These are phyloP conservation scores for Halophytophthora polymorphica DNA, from an alignment of 352 stramenopile species.

Conservation along the genomic window DNA sequence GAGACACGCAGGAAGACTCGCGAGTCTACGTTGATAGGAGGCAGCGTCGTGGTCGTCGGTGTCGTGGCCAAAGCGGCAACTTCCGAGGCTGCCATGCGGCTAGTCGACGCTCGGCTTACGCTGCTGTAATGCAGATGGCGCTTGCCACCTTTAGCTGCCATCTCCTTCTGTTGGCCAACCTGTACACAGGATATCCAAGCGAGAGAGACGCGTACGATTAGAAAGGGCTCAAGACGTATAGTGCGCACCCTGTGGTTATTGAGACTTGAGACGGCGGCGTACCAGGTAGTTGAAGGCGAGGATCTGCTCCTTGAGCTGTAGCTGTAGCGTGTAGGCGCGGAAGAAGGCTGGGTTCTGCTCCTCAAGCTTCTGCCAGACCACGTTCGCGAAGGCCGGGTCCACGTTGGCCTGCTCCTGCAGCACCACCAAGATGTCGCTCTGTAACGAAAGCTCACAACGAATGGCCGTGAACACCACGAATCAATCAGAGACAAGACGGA, in stretches of 20 bases:
- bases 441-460: background rate
- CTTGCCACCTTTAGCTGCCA: conserved; percentile 49
- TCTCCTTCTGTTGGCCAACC: conserved; percentile 70
- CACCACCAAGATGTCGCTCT: conserved; percentile 63
- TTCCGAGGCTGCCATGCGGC: conserved; percentile 7
- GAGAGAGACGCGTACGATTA: background rate
- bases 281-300: conserved; percentile 91
- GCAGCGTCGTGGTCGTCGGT: conserved; percentile 22
- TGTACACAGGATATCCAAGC: conserved; percentile 5
- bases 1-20: conserved; percentile 27
- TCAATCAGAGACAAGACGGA: background rate
- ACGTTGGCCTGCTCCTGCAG: conserved; percentile 75
- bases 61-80: conserved; percentile 14
- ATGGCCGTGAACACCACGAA: too few species aligned
- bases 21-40: conserved; percentile 27
- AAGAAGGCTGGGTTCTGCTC: conserved; percentile 91
- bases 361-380: conserved; percentile 91
- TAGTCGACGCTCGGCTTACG: conserved; percentile 15
- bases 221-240: background rate
- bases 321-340: conserved; percentile 74
- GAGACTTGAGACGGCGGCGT: conserved; percentile 1
- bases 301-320: conserved; percentile 90
- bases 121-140: conserved; percentile 28
- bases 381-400: conserved; percentile 76
- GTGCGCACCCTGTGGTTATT: background rate